phyloP scores from a whole-genome alignment of 1,139 yeast species.

The Spathaspora sp. region DNA sequence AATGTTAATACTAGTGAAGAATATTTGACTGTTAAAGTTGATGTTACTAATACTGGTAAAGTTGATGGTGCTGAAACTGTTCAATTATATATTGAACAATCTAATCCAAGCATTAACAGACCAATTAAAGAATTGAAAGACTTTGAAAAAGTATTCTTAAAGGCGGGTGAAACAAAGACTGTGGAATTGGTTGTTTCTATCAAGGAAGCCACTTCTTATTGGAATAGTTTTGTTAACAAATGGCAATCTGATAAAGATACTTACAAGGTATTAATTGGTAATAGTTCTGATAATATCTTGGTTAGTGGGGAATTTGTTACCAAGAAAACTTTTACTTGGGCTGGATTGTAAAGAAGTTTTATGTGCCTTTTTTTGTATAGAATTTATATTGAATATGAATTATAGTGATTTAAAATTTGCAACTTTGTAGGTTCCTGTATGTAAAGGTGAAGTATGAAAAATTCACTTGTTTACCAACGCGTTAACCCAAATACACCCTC shows the following conservation, averaged over 20 bases:
- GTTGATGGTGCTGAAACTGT: constrained; percentile 45
- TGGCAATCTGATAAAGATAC: constrained; percentile 54
- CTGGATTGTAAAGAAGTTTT: constrained; percentile 16
- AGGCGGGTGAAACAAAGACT: constrained; percentile 38
- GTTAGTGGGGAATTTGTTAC: constrained; percentile 36
- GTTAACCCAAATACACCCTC: not conserved
- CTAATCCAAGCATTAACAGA: constrained; percentile 41
- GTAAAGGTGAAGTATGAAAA: no score
- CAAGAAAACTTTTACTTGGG: constrained; percentile 22
- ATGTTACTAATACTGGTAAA: constrained; percentile 43
- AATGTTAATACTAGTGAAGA: constrained; percentile 15
- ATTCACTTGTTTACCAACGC: no score
- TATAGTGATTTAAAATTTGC: not conserved
- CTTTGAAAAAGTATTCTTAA: constrained; percentile 47
- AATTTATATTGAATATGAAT: constrained; percentile 1
- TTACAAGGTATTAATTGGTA: constrained; percentile 50
- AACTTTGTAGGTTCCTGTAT: not conserved
- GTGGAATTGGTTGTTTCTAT: constrained; percentile 35
- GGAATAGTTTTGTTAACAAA: constrained; percentile 46
- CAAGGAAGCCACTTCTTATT: constrained; percentile 55
- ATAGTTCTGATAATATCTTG: constrained; percentile 25
- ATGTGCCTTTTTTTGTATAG: not conserved
- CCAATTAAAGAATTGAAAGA: constrained; percentile 60
- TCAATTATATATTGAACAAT: constrained; percentile 45
- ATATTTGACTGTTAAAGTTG: constrained; percentile 26